phyloP scores from a whole-genome alignment of 106 monocot species.

The Hemerocallis citrina region DNA sequence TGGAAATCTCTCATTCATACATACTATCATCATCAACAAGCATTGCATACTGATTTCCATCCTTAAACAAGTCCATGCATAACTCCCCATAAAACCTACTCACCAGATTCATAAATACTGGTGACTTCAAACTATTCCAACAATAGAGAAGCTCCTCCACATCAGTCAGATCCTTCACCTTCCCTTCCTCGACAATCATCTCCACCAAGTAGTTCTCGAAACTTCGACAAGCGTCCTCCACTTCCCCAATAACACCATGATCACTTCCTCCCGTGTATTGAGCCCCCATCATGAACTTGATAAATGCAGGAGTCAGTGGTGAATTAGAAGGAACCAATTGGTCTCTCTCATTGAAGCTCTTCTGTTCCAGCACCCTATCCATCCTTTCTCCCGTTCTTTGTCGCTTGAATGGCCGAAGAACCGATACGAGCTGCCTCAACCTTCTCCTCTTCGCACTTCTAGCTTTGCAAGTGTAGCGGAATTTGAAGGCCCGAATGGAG shows the following conservation, averaged over 20 bases:
- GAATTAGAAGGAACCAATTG: slow-evolving; percentile 9
- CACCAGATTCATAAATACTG: slow-evolving; percentile 56
- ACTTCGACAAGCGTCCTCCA: slow-evolving; percentile 43
- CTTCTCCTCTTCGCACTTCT: not conserved
- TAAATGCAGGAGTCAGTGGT: slow-evolving; percentile 23
- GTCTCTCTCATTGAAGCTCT: slow-evolving; percentile 16
- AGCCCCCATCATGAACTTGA: not conserved
- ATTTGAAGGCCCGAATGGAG: not conserved
- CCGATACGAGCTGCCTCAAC: not conserved
- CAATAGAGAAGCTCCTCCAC: slow-evolving; percentile 69
- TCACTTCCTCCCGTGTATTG: not conserved
- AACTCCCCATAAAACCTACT: slow-evolving; percentile 66
- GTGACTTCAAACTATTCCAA: slow-evolving; percentile 55
- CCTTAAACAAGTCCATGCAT: slow-evolving; percentile 62
- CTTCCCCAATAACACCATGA: not conserved
- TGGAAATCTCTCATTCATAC: slow-evolving; percentile 7
- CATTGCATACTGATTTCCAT: not conserved
- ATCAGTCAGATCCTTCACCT: slow-evolving; percentile 57
- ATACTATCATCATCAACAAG: slow-evolving; percentile 5
- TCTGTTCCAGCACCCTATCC: slow-evolving; percentile 7
- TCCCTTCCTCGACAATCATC: slow-evolving; percentile 72
- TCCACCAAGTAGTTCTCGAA: slow-evolving; percentile 64
- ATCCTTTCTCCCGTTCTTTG: not conserved
- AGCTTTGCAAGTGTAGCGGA: not conserved
- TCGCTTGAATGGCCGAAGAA: not conserved